phyloP scores from a whole-genome alignment of 305 asterid species.

The Coffea humblotiana region DNA sequence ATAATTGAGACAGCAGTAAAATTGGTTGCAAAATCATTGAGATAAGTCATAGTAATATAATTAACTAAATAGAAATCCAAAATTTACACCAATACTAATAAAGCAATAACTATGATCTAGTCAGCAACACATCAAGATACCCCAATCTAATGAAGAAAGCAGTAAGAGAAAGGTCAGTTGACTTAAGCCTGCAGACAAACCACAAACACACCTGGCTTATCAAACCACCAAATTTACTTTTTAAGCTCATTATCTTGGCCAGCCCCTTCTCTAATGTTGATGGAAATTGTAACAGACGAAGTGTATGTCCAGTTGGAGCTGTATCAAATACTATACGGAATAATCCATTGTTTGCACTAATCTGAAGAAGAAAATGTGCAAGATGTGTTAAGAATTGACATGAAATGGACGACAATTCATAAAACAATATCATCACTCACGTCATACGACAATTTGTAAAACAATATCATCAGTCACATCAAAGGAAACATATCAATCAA shows the following conservation, averaged over 20 bases:
- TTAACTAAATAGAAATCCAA: background rate
- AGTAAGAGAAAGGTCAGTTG: background rate
- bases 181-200: background rate
- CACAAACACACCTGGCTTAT: conserved; percentile 62
- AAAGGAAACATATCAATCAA: background rate
- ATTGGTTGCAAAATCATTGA: background rate
- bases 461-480: background rate
- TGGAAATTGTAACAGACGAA: conserved; percentile 91
- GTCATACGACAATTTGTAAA: background rate
- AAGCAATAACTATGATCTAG: background rate
- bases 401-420: background rate
- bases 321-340: conserved; percentile 93
- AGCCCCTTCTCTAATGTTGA: conserved; percentile 93
- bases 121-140: background rate
- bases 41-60: background rate
- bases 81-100: background rate
- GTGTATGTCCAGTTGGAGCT: conserved; percentile 98
- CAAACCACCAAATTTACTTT: conserved; percentile 87
- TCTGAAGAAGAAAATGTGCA: conserved; percentile 39
- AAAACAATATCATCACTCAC: background rate
- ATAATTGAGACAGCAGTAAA: background rate
- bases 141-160: background rate
- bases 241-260: conserved; percentile 80
- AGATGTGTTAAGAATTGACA: background rate
- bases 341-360: conserved; percentile 96